Evolutionary conservation across 192 early-diverging fungal genomes (phyloP), one percentile per base, ranked within the genome.

Genomic region (Coemansia sp.): DNA sequence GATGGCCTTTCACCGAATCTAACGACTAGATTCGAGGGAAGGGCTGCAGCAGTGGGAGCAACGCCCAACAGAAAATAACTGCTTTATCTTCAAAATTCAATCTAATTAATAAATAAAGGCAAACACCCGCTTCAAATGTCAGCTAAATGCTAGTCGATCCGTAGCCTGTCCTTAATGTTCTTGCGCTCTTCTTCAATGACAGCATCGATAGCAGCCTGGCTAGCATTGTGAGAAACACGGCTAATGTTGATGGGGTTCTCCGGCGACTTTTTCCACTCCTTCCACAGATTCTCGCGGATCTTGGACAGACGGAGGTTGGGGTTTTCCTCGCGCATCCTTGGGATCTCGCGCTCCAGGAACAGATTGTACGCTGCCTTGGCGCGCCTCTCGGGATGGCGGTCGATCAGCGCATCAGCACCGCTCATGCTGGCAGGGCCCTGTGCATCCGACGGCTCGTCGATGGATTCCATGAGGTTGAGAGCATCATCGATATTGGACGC

Each of bases 321-420:
- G 72, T 94, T 85, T 69, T 97, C 95, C 49, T 73, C 71, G 84
- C 92, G 93, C 66, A 97, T 67, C 4, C 76, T 69, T 18, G 89
- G 86, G 76, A 91, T 75, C 75, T 93, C 89, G 38, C 89, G 84
- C 35, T 93, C 93, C 62, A 87, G 71, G 71, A 86, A 93, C 4
- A 85, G 86, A 38, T 83, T 77, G 45, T 87, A 88, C n/a, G 91
- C 91, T 39, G 89, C 90, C 87, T 90, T 92, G 63, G 88, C 88
- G 18, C 95, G 85, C 64, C 91, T 87, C 79, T 97, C 95, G 10
- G 95, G 95, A 77, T 97, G 95, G 43, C 89, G 87, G 64, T 97
- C 95, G 35, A 95, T 76, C 63, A 85, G 75, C 44, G 88, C 88
- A 30, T 60, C 74, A 44, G 66, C 48, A 73, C 67, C 21, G 78